Conservation (phyloP, 768 basidiomycete genomes). For the Tricholoma sp. region DNA sequence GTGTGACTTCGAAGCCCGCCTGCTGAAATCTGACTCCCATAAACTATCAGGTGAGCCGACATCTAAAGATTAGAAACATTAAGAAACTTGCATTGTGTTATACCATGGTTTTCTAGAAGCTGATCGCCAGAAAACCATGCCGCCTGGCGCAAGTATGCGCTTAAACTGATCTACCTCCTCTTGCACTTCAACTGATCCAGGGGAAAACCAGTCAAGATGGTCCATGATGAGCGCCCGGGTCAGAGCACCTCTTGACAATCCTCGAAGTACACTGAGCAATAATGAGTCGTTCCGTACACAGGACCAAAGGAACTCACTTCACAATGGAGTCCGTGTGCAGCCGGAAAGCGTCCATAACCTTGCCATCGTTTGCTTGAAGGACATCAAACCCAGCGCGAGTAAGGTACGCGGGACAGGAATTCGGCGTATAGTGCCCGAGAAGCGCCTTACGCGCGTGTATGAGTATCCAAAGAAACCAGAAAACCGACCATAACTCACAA, state of each 20-base stretch:
- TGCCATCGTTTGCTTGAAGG: slow-evolving; percentile 43
- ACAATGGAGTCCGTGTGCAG: slow-evolving; percentile 69
- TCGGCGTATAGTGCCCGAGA: slow-evolving; percentile 49
- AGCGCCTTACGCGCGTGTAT: slow-evolving; percentile 28
- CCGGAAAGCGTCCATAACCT: slow-evolving; percentile 49
- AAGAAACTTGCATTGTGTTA: slow-evolving; percentile 34
- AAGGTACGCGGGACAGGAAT: slow-evolving; percentile 61
- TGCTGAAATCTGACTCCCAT: slow-evolving; percentile 36
- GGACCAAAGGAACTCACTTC: slow-evolving; percentile 38
- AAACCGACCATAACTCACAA: slow-evolving; percentile 28
- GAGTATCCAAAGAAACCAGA: neutral
- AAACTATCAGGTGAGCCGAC: neutral
- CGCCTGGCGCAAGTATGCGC: slow-evolving; percentile 52
- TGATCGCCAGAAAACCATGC: slow-evolving; percentile 62
- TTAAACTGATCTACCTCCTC: slow-evolving; percentile 52
- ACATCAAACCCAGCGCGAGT: slow-evolving; percentile 54
- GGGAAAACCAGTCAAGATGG: slow-evolving; percentile 56
- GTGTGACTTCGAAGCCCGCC: slow-evolving; percentile 47
- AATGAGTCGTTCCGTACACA: neutral
- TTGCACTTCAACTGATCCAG: slow-evolving; percentile 40
- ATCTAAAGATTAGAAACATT: neutral
- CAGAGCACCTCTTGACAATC: slow-evolving; percentile 34
- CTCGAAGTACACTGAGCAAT: slow-evolving; percentile 25
- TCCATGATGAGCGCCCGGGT: slow-evolving; percentile 71
- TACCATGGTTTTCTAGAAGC: slow-evolving; percentile 67